Conservation (phyloP, 306 rosid species). For the Begonia masoniana region DNA sequence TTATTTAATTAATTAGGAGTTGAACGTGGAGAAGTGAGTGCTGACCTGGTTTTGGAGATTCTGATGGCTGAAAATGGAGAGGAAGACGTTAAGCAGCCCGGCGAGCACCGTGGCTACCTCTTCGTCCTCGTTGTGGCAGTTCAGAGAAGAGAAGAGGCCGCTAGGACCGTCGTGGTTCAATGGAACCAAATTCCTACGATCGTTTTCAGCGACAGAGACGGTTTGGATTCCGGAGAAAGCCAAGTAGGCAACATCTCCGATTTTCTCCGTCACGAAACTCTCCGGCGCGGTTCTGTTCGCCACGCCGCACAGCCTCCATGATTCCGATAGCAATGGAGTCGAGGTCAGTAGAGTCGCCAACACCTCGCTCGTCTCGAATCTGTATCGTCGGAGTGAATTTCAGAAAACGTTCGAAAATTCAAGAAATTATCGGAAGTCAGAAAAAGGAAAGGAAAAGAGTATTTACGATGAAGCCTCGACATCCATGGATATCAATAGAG, state of each 20-base stretch:
- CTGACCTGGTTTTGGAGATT: slow-evolving; percentile 46
- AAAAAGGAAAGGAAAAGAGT: background rate
- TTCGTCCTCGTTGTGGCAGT: slow-evolving; percentile 21
- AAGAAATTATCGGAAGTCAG: background rate
- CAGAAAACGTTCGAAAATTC: background rate
- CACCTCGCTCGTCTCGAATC: slow-evolving; percentile 76
- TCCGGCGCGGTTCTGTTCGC: slow-evolving; percentile 27
- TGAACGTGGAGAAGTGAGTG: background rate
- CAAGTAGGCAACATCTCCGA: slow-evolving; percentile 35
- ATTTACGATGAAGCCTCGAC: slow-evolving; percentile 62
- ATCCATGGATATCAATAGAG: slow-evolving; percentile 25
- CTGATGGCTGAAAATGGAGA: slow-evolving; percentile 14
- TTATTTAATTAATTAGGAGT: background rate
- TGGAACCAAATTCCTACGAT: slow-evolving; percentile 22
- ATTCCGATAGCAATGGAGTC: slow-evolving; percentile 54
- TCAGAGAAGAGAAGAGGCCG: slow-evolving; percentile 22
- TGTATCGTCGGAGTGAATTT: slow-evolving; percentile 1
- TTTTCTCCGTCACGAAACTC: slow-evolving; percentile 20
- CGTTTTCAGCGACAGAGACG: slow-evolving; percentile 6
- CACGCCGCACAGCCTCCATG: slow-evolving; percentile 59
- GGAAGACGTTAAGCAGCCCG: slow-evolving; percentile 36
- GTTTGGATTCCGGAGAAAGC: slow-evolving; percentile 56
- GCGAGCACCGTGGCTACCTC: slow-evolving; percentile 52
- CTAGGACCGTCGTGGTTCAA: slow-evolving; percentile 16
- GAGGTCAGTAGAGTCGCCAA: slow-evolving; percentile 49